phyloP scores from a whole-genome alignment of 768 basidiomycete species.

The Fistulinella prunicolor region DNA sequence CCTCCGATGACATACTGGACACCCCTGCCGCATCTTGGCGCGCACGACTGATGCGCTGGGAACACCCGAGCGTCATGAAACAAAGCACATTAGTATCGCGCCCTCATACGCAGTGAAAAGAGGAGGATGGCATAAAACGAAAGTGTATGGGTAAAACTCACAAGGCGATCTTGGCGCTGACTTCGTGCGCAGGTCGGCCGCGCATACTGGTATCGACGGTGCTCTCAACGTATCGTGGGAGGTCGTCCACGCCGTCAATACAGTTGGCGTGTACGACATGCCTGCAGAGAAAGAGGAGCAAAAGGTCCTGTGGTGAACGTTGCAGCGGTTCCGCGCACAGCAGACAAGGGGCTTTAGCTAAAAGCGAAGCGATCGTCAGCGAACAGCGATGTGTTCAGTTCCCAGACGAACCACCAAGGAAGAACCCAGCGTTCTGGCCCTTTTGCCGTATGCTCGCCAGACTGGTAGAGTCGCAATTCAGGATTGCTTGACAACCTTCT shows the following conservation, averaged over 20 bases:
- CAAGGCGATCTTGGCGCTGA: conserved; percentile 79
- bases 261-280: conserved; percentile 85
- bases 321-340: conserved; percentile 63
- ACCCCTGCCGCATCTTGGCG: conserved; percentile 60
- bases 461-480: conserved; percentile 77
- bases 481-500: conserved; percentile 86
- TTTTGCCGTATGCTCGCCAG: conserved; percentile 66
- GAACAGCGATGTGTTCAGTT: too few species aligned
- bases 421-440: conserved; percentile 79
- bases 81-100: too few species aligned
- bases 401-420: conserved; percentile 65
- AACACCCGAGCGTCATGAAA: too few species aligned
- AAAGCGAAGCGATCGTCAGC: too few species aligned
- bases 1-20: conserved; percentile 71
- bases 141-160: conserved; percentile 34
- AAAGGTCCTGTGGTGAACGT: conserved; percentile 55
- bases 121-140: too few species aligned
- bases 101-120: too few species aligned
- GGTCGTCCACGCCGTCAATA: conserved; percentile 58
- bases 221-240: conserved; percentile 61
- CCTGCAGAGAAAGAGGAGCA: conserved; percentile 80
- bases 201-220: conserved; percentile 42
- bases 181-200: conserved; percentile 38
- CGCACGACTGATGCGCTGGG: conserved; percentile 73
- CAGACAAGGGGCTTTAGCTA: conserved; percentile 64